Percentiles rank a stretch among this genome's conserved stretches.
These are phyloP conservation scores for Lachancea dasiensis DNA, from an alignment of 805 yeast species.

Conservation along the genomic window DNA sequence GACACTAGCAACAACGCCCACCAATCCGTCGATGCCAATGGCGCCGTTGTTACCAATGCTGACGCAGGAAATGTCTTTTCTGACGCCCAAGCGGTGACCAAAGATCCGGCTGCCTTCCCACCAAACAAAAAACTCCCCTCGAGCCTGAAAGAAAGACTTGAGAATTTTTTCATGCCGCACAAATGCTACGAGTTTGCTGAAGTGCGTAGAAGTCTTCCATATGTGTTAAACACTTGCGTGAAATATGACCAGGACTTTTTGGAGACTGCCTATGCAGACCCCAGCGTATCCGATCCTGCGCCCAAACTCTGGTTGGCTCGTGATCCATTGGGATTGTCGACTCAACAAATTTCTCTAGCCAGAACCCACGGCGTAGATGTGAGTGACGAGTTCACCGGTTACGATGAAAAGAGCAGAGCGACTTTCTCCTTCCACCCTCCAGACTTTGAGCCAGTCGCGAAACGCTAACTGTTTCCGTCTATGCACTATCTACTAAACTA, in stretches of 20 bases:
- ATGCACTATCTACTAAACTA: background rate
- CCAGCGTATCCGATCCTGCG: conserved; percentile 25
- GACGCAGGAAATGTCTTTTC: conserved; percentile 25
- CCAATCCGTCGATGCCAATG: conserved; percentile 9
- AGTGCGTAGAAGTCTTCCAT: conserved; percentile 38
- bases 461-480: conserved; percentile 11
- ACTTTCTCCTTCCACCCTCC: conserved; percentile 64
- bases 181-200: conserved; percentile 40
- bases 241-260: conserved; percentile 30
- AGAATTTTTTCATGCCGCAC: conserved; percentile 44
- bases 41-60: conserved; percentile 16
- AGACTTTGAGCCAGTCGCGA: conserved; percentile 41
- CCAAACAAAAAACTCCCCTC: conserved; percentile 17
- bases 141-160: conserved; percentile 16
- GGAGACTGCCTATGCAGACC: conserved; percentile 29
- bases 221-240: conserved; percentile 29
- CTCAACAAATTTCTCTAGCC: conserved; percentile 50
- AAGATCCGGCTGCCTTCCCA: conserved; percentile 24
- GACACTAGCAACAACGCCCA: conserved; percentile 8
- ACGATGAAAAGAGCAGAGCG: conserved; percentile 51
- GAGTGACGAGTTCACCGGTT: conserved; percentile 50
- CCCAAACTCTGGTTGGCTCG: conserved; percentile 68
- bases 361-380: conserved; percentile 47
- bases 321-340: conserved; percentile 63
- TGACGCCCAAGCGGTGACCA: conserved; percentile 20